Evolutionary conservation across 768 basidiomycete species (phyloP), one percentile per base, ranked within the genome.

Genomic region (Candolleomyces eurysporus): DNA sequence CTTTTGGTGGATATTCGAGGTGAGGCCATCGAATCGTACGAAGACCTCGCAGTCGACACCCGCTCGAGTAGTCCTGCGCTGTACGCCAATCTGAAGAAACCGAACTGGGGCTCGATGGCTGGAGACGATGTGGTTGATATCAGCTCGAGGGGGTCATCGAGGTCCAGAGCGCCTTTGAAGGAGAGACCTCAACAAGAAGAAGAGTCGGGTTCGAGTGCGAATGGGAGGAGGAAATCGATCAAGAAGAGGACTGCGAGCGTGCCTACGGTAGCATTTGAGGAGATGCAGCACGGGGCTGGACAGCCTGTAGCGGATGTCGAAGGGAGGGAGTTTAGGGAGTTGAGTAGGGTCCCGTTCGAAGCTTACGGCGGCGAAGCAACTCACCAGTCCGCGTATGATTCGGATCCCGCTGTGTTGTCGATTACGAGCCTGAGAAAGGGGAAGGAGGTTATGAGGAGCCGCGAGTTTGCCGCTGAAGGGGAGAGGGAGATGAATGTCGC

Each of bases 241-340:
- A 61, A 61, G 53, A 55, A 56, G 36, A 11, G 60, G 17, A 61
- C 60, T 48, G 60, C 60, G 42, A 61, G 60, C 22, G 60, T 61
- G 13, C 60, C 60, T 19, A n/a, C 31, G 6, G 31, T 61, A 3
- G 42, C 50, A 11, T 55, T 48, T 17, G 53, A 61, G 11, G 26
- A n/a, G 7, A 30, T 55, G 22, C 31, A 13, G 6, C 22, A 16
- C 14, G 26, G 26, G 4, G 26, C 26, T 26, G 26, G 26, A 36
- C 36, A 36, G 36, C 4, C 30, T 2, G 5, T 31, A 31, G 16
- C 58, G 16, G 48, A 43, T 42, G 59, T 3, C 5, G 16, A 22
- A 5, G 42, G 49, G 5, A 4, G 14, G 43, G 21, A 21, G 32
- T n/a, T 17, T 17, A 30, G 49, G 50, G 48, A 32, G 11, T 16